Evolutionary conservation across 805 yeast species (phyloP).

Genomic region (Candida vaughaniae): DNA sequence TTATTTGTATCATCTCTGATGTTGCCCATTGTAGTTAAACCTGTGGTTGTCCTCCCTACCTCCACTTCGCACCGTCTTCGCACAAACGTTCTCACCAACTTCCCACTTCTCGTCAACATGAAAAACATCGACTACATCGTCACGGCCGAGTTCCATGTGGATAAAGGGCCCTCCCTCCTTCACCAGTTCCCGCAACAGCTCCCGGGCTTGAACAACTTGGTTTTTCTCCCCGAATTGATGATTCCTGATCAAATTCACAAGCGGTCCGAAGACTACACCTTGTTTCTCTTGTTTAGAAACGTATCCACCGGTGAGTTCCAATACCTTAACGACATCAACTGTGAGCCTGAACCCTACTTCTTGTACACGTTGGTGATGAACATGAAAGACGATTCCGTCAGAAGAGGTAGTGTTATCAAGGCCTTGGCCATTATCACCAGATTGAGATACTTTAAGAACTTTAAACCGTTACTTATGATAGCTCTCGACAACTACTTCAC

Average conservation of each 20-base stretch:
- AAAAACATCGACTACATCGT: constrained; percentile 55
- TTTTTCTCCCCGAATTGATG: constrained; percentile 53
- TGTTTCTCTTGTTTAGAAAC: constrained; percentile 51
- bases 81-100: too few relatives aligned
- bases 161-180: constrained; percentile 64
- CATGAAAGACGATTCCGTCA: constrained; percentile 42
- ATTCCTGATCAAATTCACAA: constrained; percentile 62
- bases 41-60: too few relatives aligned
- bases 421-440: constrained; percentile 59
- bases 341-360: constrained; percentile 47
- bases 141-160: constrained; percentile 78
- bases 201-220: constrained; percentile 36
- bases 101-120: constrained; percentile 8
- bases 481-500: constrained; percentile 50
- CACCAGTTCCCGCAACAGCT: constrained; percentile 44
- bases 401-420: constrained; percentile 60
- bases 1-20: too few relatives aligned
- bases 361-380: constrained; percentile 56
- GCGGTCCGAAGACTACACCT: constrained; percentile 56
- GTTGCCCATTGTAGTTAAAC: too few relatives aligned
- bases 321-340: constrained; percentile 28
- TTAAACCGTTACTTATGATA: constrained; percentile 57
- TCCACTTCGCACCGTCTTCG: too few relatives aligned
- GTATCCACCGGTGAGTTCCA: constrained; percentile 38
- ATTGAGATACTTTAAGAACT: constrained; percentile 50